Evolutionary conservation across 306 rosid species (phyloP).

Genomic region (Prunus mira): DNA sequence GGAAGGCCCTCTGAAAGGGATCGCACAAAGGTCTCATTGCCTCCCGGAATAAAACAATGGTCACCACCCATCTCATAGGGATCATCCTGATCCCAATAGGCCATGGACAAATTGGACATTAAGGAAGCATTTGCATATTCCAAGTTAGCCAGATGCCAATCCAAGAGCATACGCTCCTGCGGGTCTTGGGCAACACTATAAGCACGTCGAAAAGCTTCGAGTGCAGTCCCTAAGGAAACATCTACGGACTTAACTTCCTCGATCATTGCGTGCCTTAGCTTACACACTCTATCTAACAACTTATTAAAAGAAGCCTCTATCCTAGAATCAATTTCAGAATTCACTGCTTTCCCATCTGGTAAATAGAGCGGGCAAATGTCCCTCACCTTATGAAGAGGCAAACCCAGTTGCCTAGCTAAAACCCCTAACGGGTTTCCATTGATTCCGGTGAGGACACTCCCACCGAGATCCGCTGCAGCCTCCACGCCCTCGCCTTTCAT

Average conservation of each 20-base stretch:
- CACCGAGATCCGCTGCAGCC: constrained; percentile 93
- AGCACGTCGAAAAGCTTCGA: constrained; percentile 73
- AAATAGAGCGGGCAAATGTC: constrained; percentile 81
- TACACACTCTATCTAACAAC: constrained; percentile 83
- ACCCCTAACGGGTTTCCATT: constrained; percentile 90
- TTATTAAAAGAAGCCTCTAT: constrained; percentile 76
- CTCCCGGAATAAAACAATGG: constrained; percentile 91
- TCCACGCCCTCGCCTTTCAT: constrained; percentile 50
- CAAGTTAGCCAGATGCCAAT: constrained; percentile 94
- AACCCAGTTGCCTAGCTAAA: constrained; percentile 78
- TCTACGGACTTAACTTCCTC: constrained; percentile 83
- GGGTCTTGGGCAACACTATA: constrained; percentile 63
- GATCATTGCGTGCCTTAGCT: constrained; percentile 80
- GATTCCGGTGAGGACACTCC: constrained; percentile 88
- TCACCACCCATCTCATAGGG: constrained; percentile 97
- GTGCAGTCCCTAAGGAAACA: constrained; percentile 70
- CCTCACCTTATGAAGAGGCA: constrained; percentile 90
- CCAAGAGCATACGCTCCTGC: constrained; percentile 74
- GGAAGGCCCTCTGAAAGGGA: constrained; percentile 77
- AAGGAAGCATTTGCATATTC: constrained; percentile 91
- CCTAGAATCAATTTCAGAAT: constrained; percentile 66
- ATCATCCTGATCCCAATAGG: constrained; percentile 97
- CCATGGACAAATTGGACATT: constrained; percentile 86
- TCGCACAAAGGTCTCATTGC: constrained; percentile 71
- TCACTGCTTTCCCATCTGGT: constrained; percentile 77